These are phyloP conservation scores for Starmerella apicola DNA, from an alignment of 805 yeast species.

Conservation along the genomic window DNA sequence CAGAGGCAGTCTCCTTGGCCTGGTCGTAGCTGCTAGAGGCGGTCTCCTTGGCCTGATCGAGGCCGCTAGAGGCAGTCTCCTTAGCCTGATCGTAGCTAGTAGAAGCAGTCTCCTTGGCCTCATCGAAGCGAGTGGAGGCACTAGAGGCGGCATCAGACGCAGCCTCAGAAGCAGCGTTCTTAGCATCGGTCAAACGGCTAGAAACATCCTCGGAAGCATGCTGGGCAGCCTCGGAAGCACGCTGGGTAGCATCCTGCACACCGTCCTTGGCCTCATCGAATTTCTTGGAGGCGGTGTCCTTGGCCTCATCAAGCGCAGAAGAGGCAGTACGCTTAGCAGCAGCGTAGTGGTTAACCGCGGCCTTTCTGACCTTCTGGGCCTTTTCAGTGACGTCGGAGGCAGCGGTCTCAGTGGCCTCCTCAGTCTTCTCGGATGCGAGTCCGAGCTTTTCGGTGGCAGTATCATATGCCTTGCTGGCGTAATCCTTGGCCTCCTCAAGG, in stretches of 20 bases:
- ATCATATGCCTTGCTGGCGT: conserved; percentile 1
- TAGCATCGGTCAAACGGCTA: not conserved
- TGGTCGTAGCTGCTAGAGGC: not conserved
- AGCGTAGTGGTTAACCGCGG: not conserved
- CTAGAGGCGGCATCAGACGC: not conserved
- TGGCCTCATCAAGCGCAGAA: not conserved
- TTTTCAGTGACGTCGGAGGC: not conserved
- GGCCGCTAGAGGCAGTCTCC: not conserved
- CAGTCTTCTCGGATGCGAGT: conserved; percentile 1
- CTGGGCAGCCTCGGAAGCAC: conserved; percentile 3
- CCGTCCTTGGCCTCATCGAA: not conserved
- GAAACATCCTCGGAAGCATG: not conserved
- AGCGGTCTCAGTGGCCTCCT: not conserved
- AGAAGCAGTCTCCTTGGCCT: not conserved
- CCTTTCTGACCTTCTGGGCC: not conserved
- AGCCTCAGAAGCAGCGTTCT: not conserved
- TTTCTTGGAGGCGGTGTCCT: not conserved
- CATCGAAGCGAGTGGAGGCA: not conserved
- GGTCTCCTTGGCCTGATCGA: not conserved
- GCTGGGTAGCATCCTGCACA: not conserved
- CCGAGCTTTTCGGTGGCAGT: not conserved
- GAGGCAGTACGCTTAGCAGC: not conserved
- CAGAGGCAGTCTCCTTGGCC: conserved; percentile 2
- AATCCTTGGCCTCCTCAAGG: conserved; percentile 2
- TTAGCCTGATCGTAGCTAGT: not conserved